Evolutionary conservation across 179 eudicot species (phyloP).

Genomic region (Silene vulgaris): DNA sequence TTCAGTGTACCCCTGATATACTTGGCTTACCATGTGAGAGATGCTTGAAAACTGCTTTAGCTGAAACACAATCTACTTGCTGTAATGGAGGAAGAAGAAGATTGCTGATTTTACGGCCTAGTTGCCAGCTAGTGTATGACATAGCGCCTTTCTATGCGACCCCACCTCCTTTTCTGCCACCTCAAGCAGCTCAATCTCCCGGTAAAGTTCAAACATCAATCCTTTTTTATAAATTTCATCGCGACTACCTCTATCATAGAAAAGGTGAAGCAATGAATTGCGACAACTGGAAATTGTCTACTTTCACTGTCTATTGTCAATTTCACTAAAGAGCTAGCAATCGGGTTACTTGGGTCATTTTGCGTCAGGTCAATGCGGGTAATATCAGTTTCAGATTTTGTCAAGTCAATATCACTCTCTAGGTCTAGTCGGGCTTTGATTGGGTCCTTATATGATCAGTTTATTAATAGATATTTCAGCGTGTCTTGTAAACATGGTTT

Average conservation of each 20-base stretch:
- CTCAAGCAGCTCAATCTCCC: background rate
- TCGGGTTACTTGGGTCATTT: background rate
- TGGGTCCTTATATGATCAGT: background rate
- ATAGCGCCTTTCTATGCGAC: conserved; percentile 14
- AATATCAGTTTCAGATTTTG: background rate
- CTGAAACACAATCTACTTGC: background rate
- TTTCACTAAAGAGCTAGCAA: background rate
- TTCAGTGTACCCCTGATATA: conserved; percentile 24
- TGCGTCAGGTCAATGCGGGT: background rate
- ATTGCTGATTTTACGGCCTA: conserved; percentile 10
- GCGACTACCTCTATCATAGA: background rate
- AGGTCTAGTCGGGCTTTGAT: background rate
- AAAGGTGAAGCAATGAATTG: background rate
- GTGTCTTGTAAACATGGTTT: background rate
- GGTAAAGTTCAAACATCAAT: background rate
- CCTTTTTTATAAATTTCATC: background rate
- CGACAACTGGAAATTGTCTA: background rate
- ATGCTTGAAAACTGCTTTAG: conserved; percentile 12
- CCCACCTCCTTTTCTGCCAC: conserved; percentile 14
- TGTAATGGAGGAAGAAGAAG: conserved; percentile 10
- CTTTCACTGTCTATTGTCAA: background rate
- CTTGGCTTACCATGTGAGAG: conserved; percentile 18
- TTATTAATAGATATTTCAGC: background rate
- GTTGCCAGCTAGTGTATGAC: conserved; percentile 23
- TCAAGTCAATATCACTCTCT: background rate